Evolutionary conservation across 2,329 filamentous ascomycete species (phyloP), one percentile per base, ranked within the genome.

Genomic region (Gaeumannomyces tritici): DNA sequence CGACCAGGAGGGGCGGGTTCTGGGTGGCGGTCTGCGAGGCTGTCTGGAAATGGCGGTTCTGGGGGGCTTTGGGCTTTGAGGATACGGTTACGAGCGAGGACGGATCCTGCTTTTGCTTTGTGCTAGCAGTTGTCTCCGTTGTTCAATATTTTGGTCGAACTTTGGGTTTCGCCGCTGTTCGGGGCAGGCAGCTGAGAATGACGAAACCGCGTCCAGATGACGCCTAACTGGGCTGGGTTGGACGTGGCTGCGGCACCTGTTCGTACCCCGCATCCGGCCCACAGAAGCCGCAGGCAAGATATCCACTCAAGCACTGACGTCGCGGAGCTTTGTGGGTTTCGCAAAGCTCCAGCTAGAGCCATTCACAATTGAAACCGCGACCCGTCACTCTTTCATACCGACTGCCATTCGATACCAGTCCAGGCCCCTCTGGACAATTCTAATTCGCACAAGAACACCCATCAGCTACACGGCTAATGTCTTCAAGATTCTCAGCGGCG

Each of bases 401-500:
- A n/a, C n/a, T n/a, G n/a, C n/a, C n/a, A n/a, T n/a, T n/a, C n/a
- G n/a, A n/a, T 29, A 1, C 55, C 55, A 64, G 64, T 59, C 55
- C 60, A 27, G 62, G 63, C 54, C 42, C 59, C 58, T 66, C 61
- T 18, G 12, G 26, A 35, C n/a, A 24, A 9, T 26, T 42, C 27
- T 31, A 15, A 3, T 26, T 42, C 18, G 18, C n/a, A 57, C 24
- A 62, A 21, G 21, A 61, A 58, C 54, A 57, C 13, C 18, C 5
- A 59, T 27, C 15, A 9, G 42, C 8, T 9, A 11, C 31, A 11
- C 31, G 4, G 18, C 6, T 29, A 47, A 88, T 85, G 81, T 79
- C 85, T 15, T 83, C 83, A 61, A 75, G 82, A 68, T 83, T 80
- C 70, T 80, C 84, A 61, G 85, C 87, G 31, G 89, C 89, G 61